Evolutionary conservation across 2,329 filamentous ascomycete genomes (phyloP).

Genomic region (Penicillium sp.): DNA sequence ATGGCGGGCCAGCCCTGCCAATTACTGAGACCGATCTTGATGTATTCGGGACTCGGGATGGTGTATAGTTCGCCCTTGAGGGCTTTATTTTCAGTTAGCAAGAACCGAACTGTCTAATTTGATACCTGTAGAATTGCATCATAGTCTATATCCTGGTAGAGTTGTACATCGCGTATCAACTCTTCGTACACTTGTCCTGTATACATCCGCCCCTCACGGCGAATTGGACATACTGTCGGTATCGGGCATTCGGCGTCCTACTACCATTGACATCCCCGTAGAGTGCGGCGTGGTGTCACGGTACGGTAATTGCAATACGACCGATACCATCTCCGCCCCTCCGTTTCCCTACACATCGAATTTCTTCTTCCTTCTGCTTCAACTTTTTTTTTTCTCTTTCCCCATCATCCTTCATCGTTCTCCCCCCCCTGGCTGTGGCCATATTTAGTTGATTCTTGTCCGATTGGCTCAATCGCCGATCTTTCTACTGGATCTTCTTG

Average conservation of each 20-base stretch:
- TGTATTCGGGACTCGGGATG: background rate
- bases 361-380: conserved; percentile 18
- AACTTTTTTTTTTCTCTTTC: conserved; percentile 11
- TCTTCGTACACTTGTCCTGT: background rate
- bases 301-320: conserved; percentile 19
- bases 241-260: conserved; percentile 1
- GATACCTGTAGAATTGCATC: background rate
- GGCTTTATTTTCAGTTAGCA: background rate
- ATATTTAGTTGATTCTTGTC: conserved; percentile 4
- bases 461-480: conserved; percentile 24
- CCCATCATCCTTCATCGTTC: conserved; percentile 3
- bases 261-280: conserved; percentile 4
- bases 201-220: background rate
- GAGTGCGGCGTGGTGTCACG: conserved; percentile 19
- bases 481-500: background rate
- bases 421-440: background rate
- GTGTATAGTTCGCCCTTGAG: background rate
- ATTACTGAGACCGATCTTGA: conserved; percentile 4
- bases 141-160: background rate
- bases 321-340: conserved; percentile 26
- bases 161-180: background rate
- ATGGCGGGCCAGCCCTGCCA: conserved; percentile 12
- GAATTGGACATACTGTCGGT: conserved; percentile 3
- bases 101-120: background rate
- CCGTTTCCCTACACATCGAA: conserved; percentile 32